Evolutionary conservation across 768 basidiomycete genomes (phyloP), one percentile per base, ranked within the genome.

Genomic region (Tubosaeta sp.): DNA sequence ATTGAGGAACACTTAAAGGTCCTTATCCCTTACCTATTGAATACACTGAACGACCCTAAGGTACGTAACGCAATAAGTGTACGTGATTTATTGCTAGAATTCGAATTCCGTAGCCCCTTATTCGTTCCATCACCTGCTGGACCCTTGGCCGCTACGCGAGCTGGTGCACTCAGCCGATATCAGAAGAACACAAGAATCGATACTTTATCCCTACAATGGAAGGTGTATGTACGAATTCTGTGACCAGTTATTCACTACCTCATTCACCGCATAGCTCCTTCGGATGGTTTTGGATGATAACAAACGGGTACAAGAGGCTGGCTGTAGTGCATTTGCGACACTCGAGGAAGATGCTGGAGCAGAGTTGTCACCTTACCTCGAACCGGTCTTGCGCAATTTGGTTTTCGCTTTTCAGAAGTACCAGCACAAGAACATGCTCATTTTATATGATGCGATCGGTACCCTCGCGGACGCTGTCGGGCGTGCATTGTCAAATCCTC

Each of bases 181-280:
- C 87, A 3, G 87, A 90, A 49, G 92, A 94, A 46, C 94, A 95
- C 74, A 90, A 89, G 70, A 85, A 78, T 48, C 78, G 76, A 49
- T 98, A 87, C 72, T 99, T 99, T 66, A 86, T 98, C 27, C 96
- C 96, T 0, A 95, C 94, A 13, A 90, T 99, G 85, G 96, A 99
- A 77, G 96, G 94, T 18, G 95, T 98, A 65, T 66, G 81, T 76
- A 7, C 43, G 27, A 46, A 39, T 62, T 51, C 70, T 72, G 16
- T 4, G 3, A 6, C 30, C 40, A n/a, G 19, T 35, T 21, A 34
- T 46, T 39, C 12, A 22, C 35, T 32, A 44, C 22, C 35, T 57
- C 43, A 52, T 40, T 1, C 25, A 36, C 6, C 47, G 18, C 39
- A n/a, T 59, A 98, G 95, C 83, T 99, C 43, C 84, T 99, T 52